A percentile compares a stretch with the other conserved stretches of the same genome.
Conservation (phyloP, 2,329 filamentous ascomycete genomes). For the Pseudocercospora cruenta region DNA sequence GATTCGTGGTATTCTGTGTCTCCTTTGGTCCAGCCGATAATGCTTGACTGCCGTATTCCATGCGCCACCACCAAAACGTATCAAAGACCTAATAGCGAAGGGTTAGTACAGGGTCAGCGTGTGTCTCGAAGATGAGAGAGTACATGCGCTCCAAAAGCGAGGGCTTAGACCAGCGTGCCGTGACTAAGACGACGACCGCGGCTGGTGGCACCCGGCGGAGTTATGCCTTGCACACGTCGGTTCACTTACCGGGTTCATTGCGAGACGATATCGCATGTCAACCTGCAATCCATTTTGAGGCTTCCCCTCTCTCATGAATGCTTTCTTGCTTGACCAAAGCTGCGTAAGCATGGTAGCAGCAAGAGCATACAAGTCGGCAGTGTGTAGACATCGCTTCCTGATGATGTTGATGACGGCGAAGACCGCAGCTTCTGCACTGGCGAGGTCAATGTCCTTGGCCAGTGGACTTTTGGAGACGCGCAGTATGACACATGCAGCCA, state of each 20-base stretch:
- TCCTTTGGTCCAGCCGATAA: neutral
- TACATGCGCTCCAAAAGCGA: no score
- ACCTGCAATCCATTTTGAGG: conserved; percentile 11
- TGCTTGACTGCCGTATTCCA: conserved; percentile 5
- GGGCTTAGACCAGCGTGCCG: no score
- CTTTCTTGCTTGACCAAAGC: conserved; percentile 16
- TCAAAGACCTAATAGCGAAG: conserved; percentile 3
- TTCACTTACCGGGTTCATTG: conserved; percentile 40
- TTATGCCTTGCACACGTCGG: no score
- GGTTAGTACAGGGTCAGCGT: no score
- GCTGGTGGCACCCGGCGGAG: no score
- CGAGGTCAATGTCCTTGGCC: conserved; percentile 2
- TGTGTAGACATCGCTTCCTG: neutral
- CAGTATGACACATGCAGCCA: conserved; percentile 1
- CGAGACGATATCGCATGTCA: conserved; percentile 13
- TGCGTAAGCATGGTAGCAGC: conserved; percentile 2
- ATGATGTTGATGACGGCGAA: conserved; percentile 5
- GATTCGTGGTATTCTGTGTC: neutral
- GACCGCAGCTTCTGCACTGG: conserved; percentile 7
- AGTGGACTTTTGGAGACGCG: conserved; percentile 12
- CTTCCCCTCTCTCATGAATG: conserved; percentile 10
- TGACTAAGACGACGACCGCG: no score
- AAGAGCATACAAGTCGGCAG: conserved; percentile 4
- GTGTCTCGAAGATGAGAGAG: no score
- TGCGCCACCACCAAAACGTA: conserved; percentile 17